Evolutionary conservation across 2,329 filamentous ascomycete genomes (phyloP), one percentile per base, ranked within the genome.

Genomic region (Cadophora malorum): DNA sequence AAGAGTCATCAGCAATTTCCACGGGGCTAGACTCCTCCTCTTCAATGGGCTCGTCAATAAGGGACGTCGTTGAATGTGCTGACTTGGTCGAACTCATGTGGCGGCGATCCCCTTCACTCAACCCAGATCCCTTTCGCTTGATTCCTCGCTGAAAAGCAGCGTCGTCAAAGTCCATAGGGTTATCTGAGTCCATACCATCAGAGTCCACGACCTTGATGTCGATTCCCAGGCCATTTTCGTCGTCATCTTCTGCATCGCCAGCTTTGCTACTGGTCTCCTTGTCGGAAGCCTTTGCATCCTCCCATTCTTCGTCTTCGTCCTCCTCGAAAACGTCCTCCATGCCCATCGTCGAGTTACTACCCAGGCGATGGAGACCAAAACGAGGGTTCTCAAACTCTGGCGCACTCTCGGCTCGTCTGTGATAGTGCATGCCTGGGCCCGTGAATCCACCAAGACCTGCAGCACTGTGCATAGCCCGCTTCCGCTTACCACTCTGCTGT

Each of bases 301-400:
- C 72, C 80, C 80, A 70, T 21, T 82, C 81, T 23, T 83, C 83
- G 14, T 88, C 84, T 74, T 94, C 92, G 33, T 94, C 92, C 74
- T 95, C 92, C 76, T 96, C 92, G 71, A 95, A 96, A 0, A 96
- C 92, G 76, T 95, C 92, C 0, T 90, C 91, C 91, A 96, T 94
- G 0, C 90, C 91, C 91, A 96, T 94, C 0, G 90, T 90, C 0
- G 90, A 89, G 72, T 86, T 88, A 77, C 88, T 91, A 49, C 85
- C 86, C 63, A 89, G 89, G 19, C 88, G 84, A 67, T 86, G 85
- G 31, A 78, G 71, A 52, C 85, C 86, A 70, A 89, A 90, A 21
- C 88, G 83, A 65, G 85, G 85, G 64, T 90, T 86, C 33, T 94
- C 91, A 74, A 95, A 95, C 74, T 93, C 91, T 4, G 92, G 92